These are phyloP conservation scores for Cytospora paraplurivora DNA, from an alignment of 2,329 filamentous ascomycete species.

Conservation along the genomic window DNA sequence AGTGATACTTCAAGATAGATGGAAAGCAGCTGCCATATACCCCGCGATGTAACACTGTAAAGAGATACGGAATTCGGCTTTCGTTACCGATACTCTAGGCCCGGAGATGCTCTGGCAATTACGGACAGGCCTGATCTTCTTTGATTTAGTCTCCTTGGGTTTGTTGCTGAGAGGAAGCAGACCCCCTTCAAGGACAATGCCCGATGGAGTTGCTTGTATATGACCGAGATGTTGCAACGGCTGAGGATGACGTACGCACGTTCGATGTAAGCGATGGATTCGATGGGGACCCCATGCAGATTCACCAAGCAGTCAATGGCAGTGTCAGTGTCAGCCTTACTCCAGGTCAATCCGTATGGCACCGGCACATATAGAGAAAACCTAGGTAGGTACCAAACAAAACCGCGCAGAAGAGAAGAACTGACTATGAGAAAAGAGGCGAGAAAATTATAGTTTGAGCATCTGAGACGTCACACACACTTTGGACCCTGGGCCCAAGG, in stretches of 20 bases:
- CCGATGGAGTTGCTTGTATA: background rate
- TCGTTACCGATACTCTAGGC: background rate
- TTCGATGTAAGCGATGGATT: no score
- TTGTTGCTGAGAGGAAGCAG: background rate
- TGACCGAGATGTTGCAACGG: background rate
- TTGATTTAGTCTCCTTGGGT: background rate
- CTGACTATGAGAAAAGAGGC: no score
- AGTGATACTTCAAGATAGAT: background rate
- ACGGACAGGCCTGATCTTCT: no score
- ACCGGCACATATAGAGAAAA: no score
- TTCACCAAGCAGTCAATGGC: no score
- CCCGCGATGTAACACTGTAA: slow-evolving; percentile 7
- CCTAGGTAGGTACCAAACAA: no score
- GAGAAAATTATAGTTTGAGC: slow-evolving; percentile 1
- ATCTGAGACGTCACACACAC: background rate
- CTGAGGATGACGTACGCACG: slow-evolving; percentile 8
- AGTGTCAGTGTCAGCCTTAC: no score
- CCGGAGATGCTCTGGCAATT: background rate
- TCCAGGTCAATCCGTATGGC: slow-evolving; percentile 1
- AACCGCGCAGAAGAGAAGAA: background rate
- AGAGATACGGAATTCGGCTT: background rate
- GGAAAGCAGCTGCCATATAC: slow-evolving; percentile 13
- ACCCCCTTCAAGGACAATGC: no score
- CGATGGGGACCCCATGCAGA: no score
- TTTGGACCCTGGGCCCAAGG: background rate